Base-by-base conservation (phyloP, 345 rosid species). In the Linum usitatissimum region DNA sequence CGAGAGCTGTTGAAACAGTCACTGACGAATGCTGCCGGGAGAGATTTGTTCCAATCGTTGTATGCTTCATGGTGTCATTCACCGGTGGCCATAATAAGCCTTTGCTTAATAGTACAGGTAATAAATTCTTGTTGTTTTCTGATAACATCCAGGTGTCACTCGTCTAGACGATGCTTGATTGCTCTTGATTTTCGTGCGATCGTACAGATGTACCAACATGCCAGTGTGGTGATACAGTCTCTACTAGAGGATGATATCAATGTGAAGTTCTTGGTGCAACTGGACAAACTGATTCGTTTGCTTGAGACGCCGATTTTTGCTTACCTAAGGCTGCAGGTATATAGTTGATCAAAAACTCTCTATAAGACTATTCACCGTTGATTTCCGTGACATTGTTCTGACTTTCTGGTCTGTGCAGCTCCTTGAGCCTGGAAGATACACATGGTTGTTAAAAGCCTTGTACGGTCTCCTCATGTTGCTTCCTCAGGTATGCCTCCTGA, bases 11-110 rank as follows among this genome's bases (percentile, higher is more conserved):
- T 94, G 69, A 94, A 94, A 70, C 84, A 81, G 64, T 90, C 99
- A 63, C 78, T 90, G 54, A 84, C 80, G 66, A 76, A 85, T 72
- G 71, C 80, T 40, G 85, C 87, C 65, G 99, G 97, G 67, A 86
- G 82, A 78, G 83, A 88, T 66, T 82, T 94, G 31, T 94, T 88
- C 30, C 79, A 86, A 72, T 80, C 93, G 17, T 71, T 94, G 68
- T 94, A 94, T 76, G 83, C 97, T 66, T 94, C 99, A 55, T 94
- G 99, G 99, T 86, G 95, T 71, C 99, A 94, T 75, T 88, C 99
- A 64, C 95, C 99, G 39, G 85, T 86, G 96, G 97, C 99, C 17
- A 86, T 90, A 58, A 86, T 94, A 81, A 90, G 99, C 77, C 93
- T 94, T 57, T 94, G 99, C 82, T 79, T 94, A 55, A 65, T 94